Conservation (phyloP, 1,284 basidiomycete genomes). For the Veloboletus limbatus region DNA sequence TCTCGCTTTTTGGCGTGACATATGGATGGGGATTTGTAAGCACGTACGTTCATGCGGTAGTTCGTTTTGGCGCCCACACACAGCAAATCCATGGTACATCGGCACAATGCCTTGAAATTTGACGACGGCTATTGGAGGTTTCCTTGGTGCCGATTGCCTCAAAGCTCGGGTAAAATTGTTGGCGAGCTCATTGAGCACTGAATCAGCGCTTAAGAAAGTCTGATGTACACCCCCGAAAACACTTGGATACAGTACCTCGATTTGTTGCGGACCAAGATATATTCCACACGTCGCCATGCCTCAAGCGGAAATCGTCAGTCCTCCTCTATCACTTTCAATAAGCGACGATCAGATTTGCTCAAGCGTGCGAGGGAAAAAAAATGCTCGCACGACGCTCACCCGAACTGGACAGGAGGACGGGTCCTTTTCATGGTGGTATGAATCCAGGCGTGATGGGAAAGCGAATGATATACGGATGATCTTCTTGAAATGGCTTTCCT, state of each 20-base stretch:
- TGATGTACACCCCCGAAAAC: constrained; percentile 34
- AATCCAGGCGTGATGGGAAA: not conserved
- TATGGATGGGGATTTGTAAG: no score
- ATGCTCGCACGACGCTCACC: constrained; percentile 33
- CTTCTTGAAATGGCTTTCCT: constrained; percentile 49
- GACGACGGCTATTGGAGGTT: no score
- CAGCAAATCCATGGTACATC: no score
- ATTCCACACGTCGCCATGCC: constrained; percentile 26
- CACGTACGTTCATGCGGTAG: no score
- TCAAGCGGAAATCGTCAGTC: constrained; percentile 24
- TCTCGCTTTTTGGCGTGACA: no score
- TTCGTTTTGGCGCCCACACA: no score
- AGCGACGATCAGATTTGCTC: no score
- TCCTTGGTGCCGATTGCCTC: no score
- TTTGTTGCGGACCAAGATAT: constrained; percentile 27
- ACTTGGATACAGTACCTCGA: constrained; percentile 29
- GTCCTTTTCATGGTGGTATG: constrained; percentile 35
- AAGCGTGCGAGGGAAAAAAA: not conserved
- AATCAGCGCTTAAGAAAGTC: no score
- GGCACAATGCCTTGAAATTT: no score
- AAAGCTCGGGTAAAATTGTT: no score
- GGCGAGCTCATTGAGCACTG: no score
- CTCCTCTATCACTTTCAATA: constrained; percentile 22
- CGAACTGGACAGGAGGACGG: constrained; percentile 49
- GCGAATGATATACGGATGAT: constrained; percentile 36